Evolutionary conservation across 768 basidiomycete genomes (phyloP).

Genomic region (Suillus variegatus): DNA sequence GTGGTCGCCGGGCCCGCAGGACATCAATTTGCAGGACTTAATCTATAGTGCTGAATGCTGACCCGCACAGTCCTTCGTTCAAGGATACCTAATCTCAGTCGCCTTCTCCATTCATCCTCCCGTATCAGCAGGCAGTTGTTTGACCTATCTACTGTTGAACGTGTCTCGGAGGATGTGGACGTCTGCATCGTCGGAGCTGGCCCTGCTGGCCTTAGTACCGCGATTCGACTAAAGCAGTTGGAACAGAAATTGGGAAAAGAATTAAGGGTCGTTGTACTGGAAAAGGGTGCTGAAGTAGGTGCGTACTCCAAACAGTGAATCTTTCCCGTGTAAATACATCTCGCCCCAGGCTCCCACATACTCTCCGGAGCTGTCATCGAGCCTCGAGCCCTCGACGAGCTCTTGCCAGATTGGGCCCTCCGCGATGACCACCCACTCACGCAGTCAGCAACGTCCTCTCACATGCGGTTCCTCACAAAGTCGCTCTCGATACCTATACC

Average conservation of each 20-base stretch:
- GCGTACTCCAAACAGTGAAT: constrained; percentile 33
- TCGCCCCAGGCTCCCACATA: constrained; percentile 80
- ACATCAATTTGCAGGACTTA: neutral
- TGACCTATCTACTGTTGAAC: constrained; percentile 67
- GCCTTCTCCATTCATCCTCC: constrained; percentile 27
- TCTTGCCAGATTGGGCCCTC: constrained; percentile 82
- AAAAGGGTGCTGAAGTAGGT: constrained; percentile 95
- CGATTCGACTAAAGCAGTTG: constrained; percentile 92
- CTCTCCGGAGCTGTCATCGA: constrained; percentile 96
- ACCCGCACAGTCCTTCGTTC: neutral
- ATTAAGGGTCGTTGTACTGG: constrained; percentile 88
- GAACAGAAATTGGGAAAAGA: constrained; percentile 78
- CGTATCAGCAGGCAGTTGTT: constrained; percentile 37
- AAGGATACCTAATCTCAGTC: neutral
- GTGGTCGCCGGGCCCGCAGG: constrained; percentile 27
- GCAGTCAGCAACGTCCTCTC: constrained; percentile 73
- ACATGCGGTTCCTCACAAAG: constrained; percentile 85
- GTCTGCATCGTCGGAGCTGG: constrained; percentile 97
- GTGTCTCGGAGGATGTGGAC: constrained; percentile 90
- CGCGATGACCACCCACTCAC: constrained; percentile 73
- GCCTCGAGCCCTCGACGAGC: constrained; percentile 86
- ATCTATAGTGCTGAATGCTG: constrained; percentile 8
- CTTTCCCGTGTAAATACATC: neutral
- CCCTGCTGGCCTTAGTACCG: constrained; percentile 94
- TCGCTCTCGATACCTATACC: constrained; percentile 77